Evolutionary conservation across 176 grass and related monocot species (phyloP).

Genomic region (Musa beccarii): DNA sequence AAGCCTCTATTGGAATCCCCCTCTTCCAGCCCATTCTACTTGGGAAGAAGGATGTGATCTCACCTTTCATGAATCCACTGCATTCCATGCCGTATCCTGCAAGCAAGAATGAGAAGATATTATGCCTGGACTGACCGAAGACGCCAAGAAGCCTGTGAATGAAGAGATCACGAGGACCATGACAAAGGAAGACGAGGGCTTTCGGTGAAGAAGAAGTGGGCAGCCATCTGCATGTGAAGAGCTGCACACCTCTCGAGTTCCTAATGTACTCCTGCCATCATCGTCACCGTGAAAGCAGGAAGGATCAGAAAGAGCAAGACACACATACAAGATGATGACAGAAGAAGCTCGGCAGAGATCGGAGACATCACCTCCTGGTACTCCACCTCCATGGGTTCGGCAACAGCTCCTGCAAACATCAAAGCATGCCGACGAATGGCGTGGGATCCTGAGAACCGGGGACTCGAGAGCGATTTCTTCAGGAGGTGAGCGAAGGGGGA

Average conservation of each 20-base stretch:
- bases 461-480: neutral
- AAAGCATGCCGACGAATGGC: neutral
- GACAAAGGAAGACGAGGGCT: constrained; percentile 92
- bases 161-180: constrained; percentile 30
- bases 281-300: neutral
- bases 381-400: constrained; percentile 39
- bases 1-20: neutral
- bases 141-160: neutral
- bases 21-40: too few species aligned
- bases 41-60: neutral
- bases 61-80: constrained; percentile 86
- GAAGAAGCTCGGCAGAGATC: neutral
- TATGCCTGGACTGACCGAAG: neutral
- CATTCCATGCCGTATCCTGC: constrained; percentile 94
- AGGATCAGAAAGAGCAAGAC: neutral
- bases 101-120: neutral
- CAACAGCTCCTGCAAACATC: neutral
- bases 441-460: neutral
- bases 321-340: neutral
- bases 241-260: constrained; percentile 59
- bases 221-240: constrained; percentile 89
- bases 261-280: constrained; percentile 53
- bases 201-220: constrained; percentile 51
- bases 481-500: neutral
- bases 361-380: constrained; percentile 65